These are phyloP conservation scores for Litsea cubeba DNA, from an alignment of 164 flowering plant species.

Conservation along the genomic window DNA sequence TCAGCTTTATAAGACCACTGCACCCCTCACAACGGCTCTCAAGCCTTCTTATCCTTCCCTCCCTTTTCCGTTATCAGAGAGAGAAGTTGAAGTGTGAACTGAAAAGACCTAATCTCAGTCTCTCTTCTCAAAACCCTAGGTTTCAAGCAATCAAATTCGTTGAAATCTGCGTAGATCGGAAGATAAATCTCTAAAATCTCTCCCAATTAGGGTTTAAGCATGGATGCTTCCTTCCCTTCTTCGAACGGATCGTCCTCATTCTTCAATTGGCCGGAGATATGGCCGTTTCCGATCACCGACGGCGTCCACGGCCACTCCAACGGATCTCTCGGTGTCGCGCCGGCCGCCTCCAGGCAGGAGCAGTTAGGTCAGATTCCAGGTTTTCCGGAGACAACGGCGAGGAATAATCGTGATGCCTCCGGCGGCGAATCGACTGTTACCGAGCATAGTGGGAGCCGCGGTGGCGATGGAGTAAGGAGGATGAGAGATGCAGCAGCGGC, in stretches of 20 bases:
- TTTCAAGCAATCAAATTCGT: background rate
- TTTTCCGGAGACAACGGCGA: constrained; percentile 19
- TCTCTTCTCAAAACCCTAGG: background rate
- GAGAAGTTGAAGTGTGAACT: background rate
- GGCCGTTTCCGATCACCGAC: constrained; percentile 41
- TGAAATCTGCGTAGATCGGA: background rate
- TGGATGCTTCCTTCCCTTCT: constrained; percentile 68
- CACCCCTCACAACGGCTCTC: no score
- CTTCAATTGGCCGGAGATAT: constrained; percentile 56
- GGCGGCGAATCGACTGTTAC: constrained; percentile 62
- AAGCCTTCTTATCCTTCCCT: background rate
- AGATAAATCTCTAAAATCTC: background rate
- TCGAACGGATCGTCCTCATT: constrained; percentile 46
- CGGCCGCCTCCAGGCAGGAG: constrained; percentile 21
- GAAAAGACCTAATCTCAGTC: background rate
- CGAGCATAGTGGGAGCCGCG: constrained; percentile 48
- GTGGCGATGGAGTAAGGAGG: constrained; percentile 29
- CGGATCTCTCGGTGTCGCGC: background rate
- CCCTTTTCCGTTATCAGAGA: background rate
- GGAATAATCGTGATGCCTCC: constrained; percentile 36
- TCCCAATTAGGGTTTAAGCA: constrained; percentile 15
- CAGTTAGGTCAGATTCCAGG: constrained; percentile 24
- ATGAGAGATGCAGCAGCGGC: constrained; percentile 23
- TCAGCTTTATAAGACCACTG: no score
- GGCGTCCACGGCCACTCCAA: constrained; percentile 11